Evolutionary conservation across 2,329 filamentous ascomycete species (phyloP), one percentile per base, ranked within the genome.

Genomic region (Penicillium brevicompactum): DNA sequence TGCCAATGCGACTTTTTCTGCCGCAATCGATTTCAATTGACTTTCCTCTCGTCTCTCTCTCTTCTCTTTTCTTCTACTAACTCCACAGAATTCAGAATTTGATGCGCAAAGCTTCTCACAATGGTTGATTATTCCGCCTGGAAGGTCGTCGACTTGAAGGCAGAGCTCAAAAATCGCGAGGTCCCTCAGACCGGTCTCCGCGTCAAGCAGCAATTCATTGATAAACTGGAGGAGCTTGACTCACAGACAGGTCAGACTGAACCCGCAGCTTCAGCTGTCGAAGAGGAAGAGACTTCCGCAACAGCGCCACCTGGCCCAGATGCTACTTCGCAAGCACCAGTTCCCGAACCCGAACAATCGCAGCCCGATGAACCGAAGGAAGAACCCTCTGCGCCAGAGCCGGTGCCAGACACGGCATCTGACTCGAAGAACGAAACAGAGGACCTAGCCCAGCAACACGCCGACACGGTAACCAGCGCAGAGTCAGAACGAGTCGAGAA

Each of bases 91-190:
- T 14, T 45, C 41, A 40, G 44, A 9, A 10, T 32, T 42, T 42
- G 42, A 65, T 61, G 59, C 38, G 55, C 31, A 46, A 41, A 40
- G 24, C 13, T 21, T 48, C 22, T 48, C 59, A 70, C 40, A 32
- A 83, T 83, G 81, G 74, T 76, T 57, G 80, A 83, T 62, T 84
- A 80, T 70, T 78, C 70, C 52, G 81, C 80, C 73, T 81, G 87
- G 67, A 92, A 90, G 75, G 90, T 93, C 59, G 80, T 86, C 32
- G 88, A 92, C 67, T 82, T 93, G 55, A 89, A 87, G 73, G 84
- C 84, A 21, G 88, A 92, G 77, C 81, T 92, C 41, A 91, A 90
- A 74, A 80, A 79, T 55, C 84, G 89, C 60, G 86, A 86, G n/a
- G 82, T 92, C 38, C 78, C 85, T 5, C 83, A 86, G 58, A 83